Evolutionary conservation across 768 basidiomycete genomes (phyloP).

Genomic region (Candolleomyces aberdarensis): DNA sequence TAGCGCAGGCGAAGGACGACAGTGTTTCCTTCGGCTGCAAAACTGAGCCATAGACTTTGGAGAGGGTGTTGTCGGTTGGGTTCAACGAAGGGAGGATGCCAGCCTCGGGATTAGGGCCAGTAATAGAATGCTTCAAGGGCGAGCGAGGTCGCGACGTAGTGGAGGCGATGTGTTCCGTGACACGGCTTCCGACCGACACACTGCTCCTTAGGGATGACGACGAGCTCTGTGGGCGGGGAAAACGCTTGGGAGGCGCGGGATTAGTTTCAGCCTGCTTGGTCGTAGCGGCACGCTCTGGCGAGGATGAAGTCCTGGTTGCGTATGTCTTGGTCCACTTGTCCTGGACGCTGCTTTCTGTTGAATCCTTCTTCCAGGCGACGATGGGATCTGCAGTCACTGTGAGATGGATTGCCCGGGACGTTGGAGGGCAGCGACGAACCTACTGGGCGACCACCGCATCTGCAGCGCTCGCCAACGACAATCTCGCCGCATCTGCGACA

Average conservation of each 20-base stretch:
- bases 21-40: conserved; percentile 76
- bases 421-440: conserved; percentile 47
- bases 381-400: conserved; percentile 51
- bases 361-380: conserved; percentile 58
- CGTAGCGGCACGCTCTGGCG: conserved; percentile 31
- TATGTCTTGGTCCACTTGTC: conserved; percentile 85
- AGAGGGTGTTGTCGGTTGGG: conserved; percentile 53
- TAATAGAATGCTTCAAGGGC: conserved; percentile 53
- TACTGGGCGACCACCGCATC: conserved; percentile 76
- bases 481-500: conserved; percentile 87
- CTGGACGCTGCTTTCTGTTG: conserved; percentile 37
- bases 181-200: conserved; percentile 38
- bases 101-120: conserved; percentile 50
- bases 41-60: conserved; percentile 84
- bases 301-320: conserved; percentile 44
- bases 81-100: conserved; percentile 60
- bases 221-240: conserved; percentile 43
- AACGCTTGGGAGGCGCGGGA: conserved; percentile 37
- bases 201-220: conserved; percentile 19
- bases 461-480: conserved; percentile 66
- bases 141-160: conserved; percentile 54
- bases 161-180: conserved; percentile 58
- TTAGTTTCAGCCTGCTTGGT: neutral
- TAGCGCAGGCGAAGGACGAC: conserved; percentile 62
- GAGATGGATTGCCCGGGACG: neutral